These are phyloP conservation scores for Aspergillus unguis DNA, from an alignment of 2,329 filamentous ascomycete species.

Conservation along the genomic window DNA sequence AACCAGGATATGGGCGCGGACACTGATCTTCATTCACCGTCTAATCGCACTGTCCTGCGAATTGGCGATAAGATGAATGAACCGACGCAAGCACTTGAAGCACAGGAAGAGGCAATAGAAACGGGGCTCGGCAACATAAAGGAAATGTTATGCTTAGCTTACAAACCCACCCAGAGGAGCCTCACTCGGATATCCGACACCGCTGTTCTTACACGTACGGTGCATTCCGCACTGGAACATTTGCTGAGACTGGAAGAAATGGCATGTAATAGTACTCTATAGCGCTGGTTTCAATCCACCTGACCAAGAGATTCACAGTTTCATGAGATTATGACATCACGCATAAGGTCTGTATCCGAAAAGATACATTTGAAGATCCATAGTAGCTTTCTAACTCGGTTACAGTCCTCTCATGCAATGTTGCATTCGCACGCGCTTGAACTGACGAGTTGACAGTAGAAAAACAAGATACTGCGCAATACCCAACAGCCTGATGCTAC, in stretches of 20 bases:
- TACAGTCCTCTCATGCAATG: background rate
- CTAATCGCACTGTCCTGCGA: background rate
- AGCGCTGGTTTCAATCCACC: background rate
- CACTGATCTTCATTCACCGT: slow-evolving; percentile 25
- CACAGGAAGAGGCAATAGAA: background rate
- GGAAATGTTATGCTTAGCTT: background rate
- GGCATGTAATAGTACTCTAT: background rate
- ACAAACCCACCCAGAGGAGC: too few relatives aligned
- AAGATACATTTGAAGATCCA: too few relatives aligned
- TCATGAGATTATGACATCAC: background rate
- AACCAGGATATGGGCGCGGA: slow-evolving; percentile 36
- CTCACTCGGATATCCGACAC: too few relatives aligned
- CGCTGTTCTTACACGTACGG: background rate
- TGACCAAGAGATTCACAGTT: background rate
- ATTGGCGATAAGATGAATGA: background rate
- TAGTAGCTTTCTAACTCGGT: too few relatives aligned
- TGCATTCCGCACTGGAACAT: background rate
- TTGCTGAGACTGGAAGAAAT: background rate
- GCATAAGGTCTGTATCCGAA: too few relatives aligned
- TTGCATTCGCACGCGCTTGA: background rate
- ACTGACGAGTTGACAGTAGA: background rate
- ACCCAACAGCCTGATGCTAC: background rate
- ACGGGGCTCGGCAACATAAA: background rate
- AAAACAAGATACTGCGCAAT: background rate
- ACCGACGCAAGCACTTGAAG: background rate